A percentile compares a stretch with the other conserved stretches of the same genome.
phyloP scores from a whole-genome alignment of 768 basidiomycete species.

The Rhizopogon roseolus region DNA sequence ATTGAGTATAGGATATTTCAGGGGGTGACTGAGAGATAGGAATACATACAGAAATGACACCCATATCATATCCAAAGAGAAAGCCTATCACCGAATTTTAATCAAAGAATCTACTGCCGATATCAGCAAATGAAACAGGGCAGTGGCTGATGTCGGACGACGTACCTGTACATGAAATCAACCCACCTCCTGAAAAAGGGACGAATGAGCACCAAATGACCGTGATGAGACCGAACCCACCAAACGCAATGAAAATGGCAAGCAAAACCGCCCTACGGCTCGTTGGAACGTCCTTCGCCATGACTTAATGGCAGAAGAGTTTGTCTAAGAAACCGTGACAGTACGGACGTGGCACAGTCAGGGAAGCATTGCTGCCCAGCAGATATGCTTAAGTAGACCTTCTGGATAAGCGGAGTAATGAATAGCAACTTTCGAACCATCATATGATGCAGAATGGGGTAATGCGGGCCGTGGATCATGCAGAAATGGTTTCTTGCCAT shows the following conservation, averaged over 20 bases:
- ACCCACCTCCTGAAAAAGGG: constrained; percentile 16
- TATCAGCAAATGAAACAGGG: not conserved
- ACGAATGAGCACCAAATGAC: not conserved
- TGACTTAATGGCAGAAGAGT: constrained; percentile 2
- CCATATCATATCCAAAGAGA: constrained; percentile 73
- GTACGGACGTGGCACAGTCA: not conserved
- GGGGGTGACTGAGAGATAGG: not conserved
- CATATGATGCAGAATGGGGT: constrained; percentile 10
- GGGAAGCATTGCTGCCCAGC: not conserved
- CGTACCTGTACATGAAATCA: not conserved
- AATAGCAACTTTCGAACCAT: constrained; percentile 4
- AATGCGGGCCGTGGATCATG: constrained; percentile 5
- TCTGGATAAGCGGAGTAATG: not conserved
- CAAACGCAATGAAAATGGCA: constrained; percentile 71
- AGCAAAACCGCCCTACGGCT: constrained; percentile 60
- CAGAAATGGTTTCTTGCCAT: not conserved
- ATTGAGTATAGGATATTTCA: not conserved
- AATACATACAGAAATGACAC: constrained; percentile 60
- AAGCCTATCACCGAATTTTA: constrained; percentile 36
- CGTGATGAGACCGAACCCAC: constrained; percentile 30
- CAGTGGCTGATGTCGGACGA: not conserved
- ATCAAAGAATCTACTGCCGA: not conserved
- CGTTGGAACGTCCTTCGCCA: constrained; percentile 47
- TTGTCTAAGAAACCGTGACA: not conserved
- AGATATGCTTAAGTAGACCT: constrained; percentile 7